Evolutionary conservation across 345 rosid genomes (phyloP), one percentile per base, ranked within the genome.

Genomic region (Corchorus capsularis): DNA sequence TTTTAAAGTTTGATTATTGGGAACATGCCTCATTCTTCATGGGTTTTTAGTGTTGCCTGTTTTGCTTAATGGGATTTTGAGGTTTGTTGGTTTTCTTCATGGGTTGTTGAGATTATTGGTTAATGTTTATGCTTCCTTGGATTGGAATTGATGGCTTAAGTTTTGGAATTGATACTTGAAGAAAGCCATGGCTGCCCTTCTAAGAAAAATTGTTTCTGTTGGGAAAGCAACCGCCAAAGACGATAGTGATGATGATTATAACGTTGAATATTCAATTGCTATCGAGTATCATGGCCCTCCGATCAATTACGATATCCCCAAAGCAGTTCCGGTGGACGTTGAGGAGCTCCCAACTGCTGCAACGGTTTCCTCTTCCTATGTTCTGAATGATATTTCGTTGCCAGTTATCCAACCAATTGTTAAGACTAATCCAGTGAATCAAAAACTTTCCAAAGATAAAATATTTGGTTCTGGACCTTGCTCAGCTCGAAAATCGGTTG

Each of bases 191-290:
- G 83, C 89, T 32, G 64, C 81, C 57, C 54, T 87, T 56, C 73
- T 92, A 57, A 86, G 88, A 54, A 92, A 89, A 81, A 20, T 93
- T 13, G 50, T 89, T 78, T 87, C 88, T 77, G 47, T 81, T 60
- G 82, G 60, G 41, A 61, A 84, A 59, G 75, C 91, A n/a, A 50
- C 41, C 72, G 67, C 81, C 70, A 82, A 68, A 73, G 77, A 76
- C 14, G 80, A 80, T 64, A 80, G 79, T 19, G 92, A 86, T 56
- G 83, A 74, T 50, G 79, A 76, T 72, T 39, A 73, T 54, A 82
- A 41, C 37, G 34, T 66, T 35, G 96, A 91, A 32, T 96, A 86
- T 81, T 96, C 99, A 32, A 82, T 96, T 75, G 97, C 99, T 3
- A 6, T 32, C 8, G 93, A 83, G 91, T 93, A 96, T 75, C 79